Conservation (phyloP, 345 rosid genomes). For the Linum trigynum region DNA sequence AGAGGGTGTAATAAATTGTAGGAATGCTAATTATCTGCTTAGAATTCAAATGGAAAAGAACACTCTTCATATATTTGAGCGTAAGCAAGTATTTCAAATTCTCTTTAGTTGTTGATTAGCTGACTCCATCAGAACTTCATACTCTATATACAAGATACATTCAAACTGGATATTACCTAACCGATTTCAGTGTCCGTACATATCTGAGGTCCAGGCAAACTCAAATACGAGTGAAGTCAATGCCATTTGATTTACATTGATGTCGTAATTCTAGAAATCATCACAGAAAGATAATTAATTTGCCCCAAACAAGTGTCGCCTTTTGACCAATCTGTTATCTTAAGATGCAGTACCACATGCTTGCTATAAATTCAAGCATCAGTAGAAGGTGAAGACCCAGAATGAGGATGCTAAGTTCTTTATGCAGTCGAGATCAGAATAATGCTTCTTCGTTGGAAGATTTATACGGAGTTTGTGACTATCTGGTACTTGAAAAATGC, state of each 20-base stretch:
- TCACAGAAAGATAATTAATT: not conserved
- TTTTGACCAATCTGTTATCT: not conserved
- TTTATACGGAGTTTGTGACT: not conserved
- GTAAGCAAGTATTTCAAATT: not conserved
- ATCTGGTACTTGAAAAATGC: not conserved
- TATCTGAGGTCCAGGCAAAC: too few relatives aligned
- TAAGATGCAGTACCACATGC: not conserved
- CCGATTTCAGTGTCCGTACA: too few relatives aligned
- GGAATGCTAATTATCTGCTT: not conserved
- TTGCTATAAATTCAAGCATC: not conserved
- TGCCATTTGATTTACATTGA: too few relatives aligned
- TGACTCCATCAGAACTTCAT: not conserved
- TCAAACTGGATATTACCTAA: too few relatives aligned
- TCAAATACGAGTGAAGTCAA: not conserved
- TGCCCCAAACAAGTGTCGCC: not conserved
- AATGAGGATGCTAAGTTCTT: not conserved
- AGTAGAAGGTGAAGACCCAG: not conserved
- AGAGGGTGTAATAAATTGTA: not conserved
- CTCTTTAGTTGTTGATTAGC: not conserved
- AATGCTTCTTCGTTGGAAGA: not conserved
- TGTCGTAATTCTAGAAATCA: too few relatives aligned
- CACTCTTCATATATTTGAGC: not conserved
- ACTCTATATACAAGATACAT: too few relatives aligned
- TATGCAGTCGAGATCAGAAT: not conserved
- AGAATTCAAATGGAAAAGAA: too few relatives aligned